These are phyloP conservation scores for Solanum hybrid DNA, from an alignment of 305 asterid species.

Conservation along the genomic window DNA sequence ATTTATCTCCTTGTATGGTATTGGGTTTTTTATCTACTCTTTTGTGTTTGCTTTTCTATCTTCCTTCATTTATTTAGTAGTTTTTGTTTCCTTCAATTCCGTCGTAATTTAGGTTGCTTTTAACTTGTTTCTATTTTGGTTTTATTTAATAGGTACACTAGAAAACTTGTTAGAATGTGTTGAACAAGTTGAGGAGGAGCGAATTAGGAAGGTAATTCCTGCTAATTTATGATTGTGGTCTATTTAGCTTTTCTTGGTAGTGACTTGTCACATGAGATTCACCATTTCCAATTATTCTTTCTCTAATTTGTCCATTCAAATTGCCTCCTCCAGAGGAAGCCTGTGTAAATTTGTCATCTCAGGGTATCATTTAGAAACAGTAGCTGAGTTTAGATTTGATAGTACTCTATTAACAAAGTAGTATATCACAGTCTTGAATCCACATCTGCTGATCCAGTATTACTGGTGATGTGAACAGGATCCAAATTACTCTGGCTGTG, in stretches of 20 bases:
- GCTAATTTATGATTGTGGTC: neutral
- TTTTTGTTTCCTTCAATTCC: neutral
- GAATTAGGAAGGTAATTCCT: constrained; percentile 59
- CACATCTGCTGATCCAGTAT: neutral
- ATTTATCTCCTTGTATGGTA: neutral
- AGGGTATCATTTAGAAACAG: neutral
- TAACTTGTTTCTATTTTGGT: constrained; percentile 12
- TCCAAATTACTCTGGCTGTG: neutral
- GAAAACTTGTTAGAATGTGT: constrained; percentile 70
- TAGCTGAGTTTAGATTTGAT: neutral
- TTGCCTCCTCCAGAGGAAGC: neutral
- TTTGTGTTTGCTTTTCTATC: neutral
- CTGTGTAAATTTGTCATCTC: neutral
- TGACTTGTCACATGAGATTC: neutral
- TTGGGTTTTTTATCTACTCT: neutral
- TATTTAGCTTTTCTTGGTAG: neutral
- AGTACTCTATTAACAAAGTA: neutral
- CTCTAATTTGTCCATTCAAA: neutral
- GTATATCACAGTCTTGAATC: neutral
- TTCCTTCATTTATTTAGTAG: neutral
- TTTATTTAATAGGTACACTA: constrained; percentile 49
- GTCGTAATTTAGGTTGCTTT: neutral
- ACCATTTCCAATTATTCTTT: neutral
- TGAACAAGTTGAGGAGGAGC: constrained; percentile 68
- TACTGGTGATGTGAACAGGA: neutral